Evolutionary conservation across 2,329 filamentous ascomycete species (phyloP), one percentile per base, ranked within the genome.

Genomic region (Nemania sp.): DNA sequence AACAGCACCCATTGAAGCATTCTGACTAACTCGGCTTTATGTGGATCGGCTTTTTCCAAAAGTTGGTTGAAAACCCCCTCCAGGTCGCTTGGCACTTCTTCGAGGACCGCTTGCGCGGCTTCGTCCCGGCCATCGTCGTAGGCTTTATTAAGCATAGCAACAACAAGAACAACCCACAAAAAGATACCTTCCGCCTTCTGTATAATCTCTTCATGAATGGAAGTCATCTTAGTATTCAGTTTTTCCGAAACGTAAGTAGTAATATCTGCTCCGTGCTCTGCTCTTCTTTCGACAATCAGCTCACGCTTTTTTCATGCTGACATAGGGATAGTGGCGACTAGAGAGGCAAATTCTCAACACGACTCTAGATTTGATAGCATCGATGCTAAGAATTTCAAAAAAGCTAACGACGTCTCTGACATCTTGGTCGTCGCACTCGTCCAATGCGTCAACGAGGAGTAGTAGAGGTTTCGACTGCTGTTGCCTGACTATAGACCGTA

Each of bases 121-220:
- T 44, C 40, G 6, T 26, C 4, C 7, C 47, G 47, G 15, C 50
- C 50, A 5, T 47, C 50, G 11, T 53, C 50, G n/a, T 36, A 28
- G 8, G 33, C 53, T 44, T 52, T 52, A 30, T 64, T 64, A 1
- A 64, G 54, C 23, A 64, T 52, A n/a, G 52, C 43, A 6, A 60
- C 54, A 9, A 61, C 57, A 20, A 64, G 41, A 15, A 60, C 54
- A 19, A 75, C 74, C 74, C 72, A 77, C 31, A 77, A 68, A 40
- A 77, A 77, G 1, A 74, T 75, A 9, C 63, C 69, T 14, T 69
- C 56, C 7, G 73, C 69, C 24, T 76, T 72, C 0, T 30, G 6
- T 14, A 9, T 26, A 6, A 58, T 23, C n/a, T 53, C 42, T 1
- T 8, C 1, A 19, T 37, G n/a, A n/a, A 57, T 28, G 40, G 14